Conservation (phyloP, 2,329 filamentous ascomycete genomes). For the Trichoderma brevicompactum region DNA sequence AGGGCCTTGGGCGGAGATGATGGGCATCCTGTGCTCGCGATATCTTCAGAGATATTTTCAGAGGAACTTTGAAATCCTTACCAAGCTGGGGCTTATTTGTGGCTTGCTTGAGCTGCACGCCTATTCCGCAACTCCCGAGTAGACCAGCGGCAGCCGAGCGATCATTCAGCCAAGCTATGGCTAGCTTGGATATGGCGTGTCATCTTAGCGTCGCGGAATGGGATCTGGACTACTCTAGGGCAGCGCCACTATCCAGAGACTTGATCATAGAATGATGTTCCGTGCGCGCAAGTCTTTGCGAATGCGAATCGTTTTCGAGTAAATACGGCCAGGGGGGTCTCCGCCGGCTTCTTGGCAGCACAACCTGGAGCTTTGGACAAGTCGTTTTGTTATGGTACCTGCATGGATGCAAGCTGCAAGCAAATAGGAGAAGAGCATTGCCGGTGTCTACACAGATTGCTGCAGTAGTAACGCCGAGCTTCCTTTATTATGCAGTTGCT, state of each 20-base stretch:
- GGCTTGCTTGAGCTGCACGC: neutral
- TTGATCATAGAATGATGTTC: too few species aligned
- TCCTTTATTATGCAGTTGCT: neutral
- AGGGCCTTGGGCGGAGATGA: neutral
- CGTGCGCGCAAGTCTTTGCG: too few species aligned
- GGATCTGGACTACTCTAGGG: neutral
- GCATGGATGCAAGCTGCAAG: too few species aligned
- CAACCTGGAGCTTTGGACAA: too few species aligned
- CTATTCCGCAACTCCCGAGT: neutral
- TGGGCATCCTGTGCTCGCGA: neutral
- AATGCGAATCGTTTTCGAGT: too few species aligned
- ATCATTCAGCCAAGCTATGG: neutral
- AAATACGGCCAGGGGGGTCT: too few species aligned
- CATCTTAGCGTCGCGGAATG: neutral
- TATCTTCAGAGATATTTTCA: neutral
- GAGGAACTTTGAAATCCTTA: too few species aligned
- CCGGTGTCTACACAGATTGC: neutral
- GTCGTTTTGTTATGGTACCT: too few species aligned
- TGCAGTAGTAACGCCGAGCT: neutral
- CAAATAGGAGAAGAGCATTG: too few species aligned
- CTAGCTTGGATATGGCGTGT: neutral
- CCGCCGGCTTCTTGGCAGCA: too few species aligned
- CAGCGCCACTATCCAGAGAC: too few species aligned
- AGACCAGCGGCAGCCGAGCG: neutral
- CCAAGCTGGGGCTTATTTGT: too few species aligned